Evolutionary conservation across 2,329 filamentous ascomycete species (phyloP).

Genomic region (Claviceps maximensis): DNA sequence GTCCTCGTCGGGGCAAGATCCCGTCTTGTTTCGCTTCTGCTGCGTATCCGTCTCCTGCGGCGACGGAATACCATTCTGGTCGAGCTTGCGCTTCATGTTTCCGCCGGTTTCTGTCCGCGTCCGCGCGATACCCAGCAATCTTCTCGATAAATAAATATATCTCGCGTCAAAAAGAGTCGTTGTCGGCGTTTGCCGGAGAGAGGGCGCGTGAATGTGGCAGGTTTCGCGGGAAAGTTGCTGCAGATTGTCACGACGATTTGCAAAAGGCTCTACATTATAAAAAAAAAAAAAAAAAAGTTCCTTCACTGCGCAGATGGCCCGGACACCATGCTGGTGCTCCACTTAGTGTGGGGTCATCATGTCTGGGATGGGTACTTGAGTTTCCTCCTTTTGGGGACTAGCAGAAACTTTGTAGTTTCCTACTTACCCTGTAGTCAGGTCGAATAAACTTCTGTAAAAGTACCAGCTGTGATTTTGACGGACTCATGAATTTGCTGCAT

Average conservation of each 20-base stretch:
- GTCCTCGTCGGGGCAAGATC: conserved; percentile 23
- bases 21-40: conserved; percentile 10
- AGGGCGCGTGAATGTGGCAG: neutral
- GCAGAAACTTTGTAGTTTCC: too few relatives aligned
- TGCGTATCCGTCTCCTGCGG: conserved; percentile 12
- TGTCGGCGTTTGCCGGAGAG: neutral
- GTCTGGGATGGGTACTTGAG: too few relatives aligned
- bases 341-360: neutral
- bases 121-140: too few relatives aligned
- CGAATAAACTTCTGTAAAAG: too few relatives aligned
- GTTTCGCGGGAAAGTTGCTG: neutral
- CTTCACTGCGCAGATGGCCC: neutral
- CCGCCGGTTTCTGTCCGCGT: too few relatives aligned
- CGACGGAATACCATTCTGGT: conserved; percentile 38
- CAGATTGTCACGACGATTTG: neutral
- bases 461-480: too few relatives aligned
- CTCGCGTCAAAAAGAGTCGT: neutral
- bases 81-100: conserved; percentile 48
- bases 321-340: neutral
- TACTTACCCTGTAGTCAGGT: too few relatives aligned
- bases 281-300: neutral
- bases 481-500: too few relatives aligned
- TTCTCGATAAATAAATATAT: too few relatives aligned
- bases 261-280: neutral
- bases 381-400: too few relatives aligned